Evolutionary conservation across 208 protist genomes (phyloP).

Genomic region (Sergeia podlipaevii): DNA sequence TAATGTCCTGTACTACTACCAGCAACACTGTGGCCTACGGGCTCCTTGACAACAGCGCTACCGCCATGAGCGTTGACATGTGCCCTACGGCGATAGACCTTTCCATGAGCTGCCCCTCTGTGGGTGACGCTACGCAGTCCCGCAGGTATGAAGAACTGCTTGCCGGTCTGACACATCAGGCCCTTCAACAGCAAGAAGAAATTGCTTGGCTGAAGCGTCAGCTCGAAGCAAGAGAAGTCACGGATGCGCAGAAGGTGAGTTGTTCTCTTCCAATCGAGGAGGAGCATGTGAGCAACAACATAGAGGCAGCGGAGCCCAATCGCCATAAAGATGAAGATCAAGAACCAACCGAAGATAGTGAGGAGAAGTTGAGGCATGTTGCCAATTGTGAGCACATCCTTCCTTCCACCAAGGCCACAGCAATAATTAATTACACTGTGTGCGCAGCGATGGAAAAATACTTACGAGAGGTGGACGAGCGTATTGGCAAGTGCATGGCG

Average conservation of each 20-base stretch:
- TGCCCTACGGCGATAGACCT: too few relatives aligned
- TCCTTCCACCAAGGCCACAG: background rate
- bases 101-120: too few relatives aligned
- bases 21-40: too few relatives aligned
- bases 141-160: slow-evolving; percentile 39
- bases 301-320: background rate
- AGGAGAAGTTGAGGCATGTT: background rate
- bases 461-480: slow-evolving; percentile 23
- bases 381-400: background rate
- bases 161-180: slow-evolving; percentile 36
- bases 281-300: background rate
- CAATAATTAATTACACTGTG: slow-evolving; percentile 4
- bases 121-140: background rate
- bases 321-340: background rate
- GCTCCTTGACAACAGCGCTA: too few relatives aligned
- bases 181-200: slow-evolving; percentile 48
- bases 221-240: background rate
- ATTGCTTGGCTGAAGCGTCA: slow-evolving; percentile 24
- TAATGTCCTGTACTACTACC: too few relatives aligned
- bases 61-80: too few relatives aligned
- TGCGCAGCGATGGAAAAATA: slow-evolving; percentile 3
- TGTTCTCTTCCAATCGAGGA: too few relatives aligned
- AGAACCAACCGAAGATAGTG: background rate
- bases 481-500: slow-evolving; percentile 20
- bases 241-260: too few relatives aligned